Evolutionary conservation across 371 early-diverging fungal genomes (phyloP), one percentile per base, ranked within the genome.

Genomic region (Mycotypha africana): DNA sequence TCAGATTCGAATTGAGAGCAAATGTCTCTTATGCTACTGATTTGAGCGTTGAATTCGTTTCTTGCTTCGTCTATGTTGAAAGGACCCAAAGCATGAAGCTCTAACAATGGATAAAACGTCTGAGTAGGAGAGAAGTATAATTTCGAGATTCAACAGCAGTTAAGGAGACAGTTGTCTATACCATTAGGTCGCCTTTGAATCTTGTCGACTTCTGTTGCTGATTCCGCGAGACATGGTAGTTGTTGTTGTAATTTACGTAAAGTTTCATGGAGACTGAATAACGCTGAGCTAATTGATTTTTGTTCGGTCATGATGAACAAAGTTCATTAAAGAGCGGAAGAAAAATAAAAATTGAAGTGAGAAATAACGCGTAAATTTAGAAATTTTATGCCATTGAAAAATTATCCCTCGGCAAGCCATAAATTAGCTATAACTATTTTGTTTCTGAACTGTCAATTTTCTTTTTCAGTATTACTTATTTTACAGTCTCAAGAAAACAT

Each of bases 1-100:
- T 78, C 78, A 7, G 71, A 71, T 38, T 78, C 78, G 38, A 80
- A 80, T 31, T 78, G 76, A 9, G 75, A 69, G 28, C 81, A 78
- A 15, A 75, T 63, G 14, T 75, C 63, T 20, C 81, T 76, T 35
- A 80, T 74, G 2, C 59, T 56, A 11, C 71, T 69, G 33, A 78
- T 75, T 34, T 69, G 65, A 26, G 73, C 60, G 28, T 65, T 54
- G 47, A 73, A 80, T 16, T 80, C 71, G 38, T 67, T 55, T 11
- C 77, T 71, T 22, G 56, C 55, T 28, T 60, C 58, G 22, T 74
- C 72, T 0, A 80, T 48, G 40, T 78, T 76, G 8, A 76, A 73
- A 16, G 72, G 65, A 3, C 81, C 81, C 17, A 78, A 59, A 6
- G 75, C 76, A 50, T 78, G 78, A 15, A 80, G 46, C 32, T 78